These are phyloP conservation scores for Naumovozyma baii DNA, from an alignment of 805 yeast species.

Conservation along the genomic window DNA sequence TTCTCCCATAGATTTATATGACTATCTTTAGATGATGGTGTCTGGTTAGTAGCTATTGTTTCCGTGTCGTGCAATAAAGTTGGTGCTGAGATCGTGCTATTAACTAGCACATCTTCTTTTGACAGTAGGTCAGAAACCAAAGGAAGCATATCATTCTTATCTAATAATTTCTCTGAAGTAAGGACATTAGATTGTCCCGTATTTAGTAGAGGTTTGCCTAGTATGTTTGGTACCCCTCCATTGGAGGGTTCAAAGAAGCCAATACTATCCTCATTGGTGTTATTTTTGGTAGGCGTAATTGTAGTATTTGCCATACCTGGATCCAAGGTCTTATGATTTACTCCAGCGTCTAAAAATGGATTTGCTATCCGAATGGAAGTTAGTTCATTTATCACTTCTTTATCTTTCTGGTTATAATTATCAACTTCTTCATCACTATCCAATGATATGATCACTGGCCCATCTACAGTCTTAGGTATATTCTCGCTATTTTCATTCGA, in stretches of 20 bases:
- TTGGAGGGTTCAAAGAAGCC: not conserved
- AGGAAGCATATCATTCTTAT: no score
- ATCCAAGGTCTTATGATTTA: conserved; percentile 10
- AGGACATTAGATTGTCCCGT: no score
- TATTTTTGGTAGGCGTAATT: conserved; percentile 11
- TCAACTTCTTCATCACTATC: conserved; percentile 39
- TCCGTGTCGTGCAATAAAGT: no score
- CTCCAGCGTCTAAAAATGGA: not conserved
- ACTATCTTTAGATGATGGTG: no score
- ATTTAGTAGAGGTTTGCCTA: not conserved
- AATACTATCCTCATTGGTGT: not conserved
- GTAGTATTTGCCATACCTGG: conserved; percentile 10
- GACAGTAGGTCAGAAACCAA: no score
- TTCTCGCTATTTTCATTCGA: not conserved
- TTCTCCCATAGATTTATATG: no score
- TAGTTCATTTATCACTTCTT: not conserved
- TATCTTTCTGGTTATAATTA: conserved; percentile 1
- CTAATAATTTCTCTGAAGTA: no score
- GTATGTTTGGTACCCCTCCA: not conserved
- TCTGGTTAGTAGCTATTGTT: no score
- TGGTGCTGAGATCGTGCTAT: no score
- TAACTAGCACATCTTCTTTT: no score
- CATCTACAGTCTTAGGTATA: conserved; percentile 37
- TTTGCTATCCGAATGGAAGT: not conserved
- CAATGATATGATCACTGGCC: conserved; percentile 38